Percentiles rank a stretch among this genome's conserved stretches.
Conservation (phyloP, 495 filamentous ascomycete species). For the Aspergillus homomorphus region DNA sequence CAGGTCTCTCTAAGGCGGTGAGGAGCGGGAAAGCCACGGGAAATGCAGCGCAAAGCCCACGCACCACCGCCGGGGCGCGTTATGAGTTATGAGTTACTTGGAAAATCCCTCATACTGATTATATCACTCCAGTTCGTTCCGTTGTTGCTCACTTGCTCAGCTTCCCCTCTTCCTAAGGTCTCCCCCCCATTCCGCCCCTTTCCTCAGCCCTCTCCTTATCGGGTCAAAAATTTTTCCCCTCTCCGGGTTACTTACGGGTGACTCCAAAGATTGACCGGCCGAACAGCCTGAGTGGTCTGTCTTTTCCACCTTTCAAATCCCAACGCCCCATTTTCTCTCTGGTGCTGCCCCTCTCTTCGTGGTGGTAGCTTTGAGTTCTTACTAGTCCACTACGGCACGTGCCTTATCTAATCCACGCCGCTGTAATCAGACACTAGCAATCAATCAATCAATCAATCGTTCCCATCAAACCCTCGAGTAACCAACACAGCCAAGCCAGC, state of each 20-base stretch:
- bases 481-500: conserved; percentile 19
- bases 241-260: conserved; percentile 7
- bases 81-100: conserved; percentile 5
- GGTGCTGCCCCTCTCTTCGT: background rate
- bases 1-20: no score
- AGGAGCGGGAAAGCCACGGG: background rate
- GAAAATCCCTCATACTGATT: conserved; percentile 31
- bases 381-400: background rate
- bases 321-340: background rate
- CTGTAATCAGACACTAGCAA: conserved; percentile 7
- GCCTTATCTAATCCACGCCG: conserved; percentile 6
- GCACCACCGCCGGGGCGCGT: conserved; percentile 1
- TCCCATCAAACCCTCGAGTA: background rate
- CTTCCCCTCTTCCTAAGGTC: background rate
- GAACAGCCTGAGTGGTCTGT: background rate
- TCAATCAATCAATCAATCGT: conserved; percentile 6
- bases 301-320: background rate
- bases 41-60: background rate
- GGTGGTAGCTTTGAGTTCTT: background rate
- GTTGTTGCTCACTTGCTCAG: background rate
- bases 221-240: conserved; percentile 5
- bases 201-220: conserved; percentile 7
- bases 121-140: conserved; percentile 2
- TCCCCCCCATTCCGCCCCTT: conserved; percentile 11
- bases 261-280: background rate